Evolutionary conservation across 2,329 filamentous ascomycete genomes (phyloP).

Genomic region (Lithohypha guttulata): DNA sequence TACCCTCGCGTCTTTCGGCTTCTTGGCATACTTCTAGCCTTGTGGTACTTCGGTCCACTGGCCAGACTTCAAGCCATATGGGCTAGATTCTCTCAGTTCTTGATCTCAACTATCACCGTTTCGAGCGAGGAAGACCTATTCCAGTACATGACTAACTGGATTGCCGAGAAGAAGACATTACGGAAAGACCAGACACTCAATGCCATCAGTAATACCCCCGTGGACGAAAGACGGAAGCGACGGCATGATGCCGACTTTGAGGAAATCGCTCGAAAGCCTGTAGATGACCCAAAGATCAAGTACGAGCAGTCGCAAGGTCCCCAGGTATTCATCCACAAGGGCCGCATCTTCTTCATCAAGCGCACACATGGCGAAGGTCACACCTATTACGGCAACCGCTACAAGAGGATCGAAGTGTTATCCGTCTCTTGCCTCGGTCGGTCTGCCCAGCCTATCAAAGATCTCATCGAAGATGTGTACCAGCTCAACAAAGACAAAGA

Average conservation of each 20-base stretch:
- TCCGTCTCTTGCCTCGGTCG: constrained; percentile 19
- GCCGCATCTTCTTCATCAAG: constrained; percentile 15
- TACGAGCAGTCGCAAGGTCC: constrained; percentile 21
- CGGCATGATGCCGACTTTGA: constrained; percentile 18
- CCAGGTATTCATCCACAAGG: constrained; percentile 19
- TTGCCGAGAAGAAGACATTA: constrained; percentile 16
- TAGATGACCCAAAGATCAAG: constrained; percentile 19
- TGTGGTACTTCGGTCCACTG: constrained; percentile 21
- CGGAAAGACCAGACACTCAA: constrained; percentile 19
- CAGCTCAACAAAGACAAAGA: constrained; percentile 20
- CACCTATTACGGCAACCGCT: constrained; percentile 18
- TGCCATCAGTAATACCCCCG: constrained; percentile 17
- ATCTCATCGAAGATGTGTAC: constrained; percentile 18
- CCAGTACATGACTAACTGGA: constrained; percentile 16
- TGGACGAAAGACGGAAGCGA: constrained; percentile 11
- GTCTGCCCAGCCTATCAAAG: constrained; percentile 18
- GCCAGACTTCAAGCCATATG: constrained; percentile 18
- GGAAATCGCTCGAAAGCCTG: constrained; percentile 13
- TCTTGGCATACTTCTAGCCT: constrained; percentile 19
- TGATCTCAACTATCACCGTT: constrained; percentile 18
- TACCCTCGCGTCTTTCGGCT: constrained; percentile 19
- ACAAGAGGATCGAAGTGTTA: constrained; percentile 18
- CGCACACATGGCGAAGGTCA: constrained; percentile 18
- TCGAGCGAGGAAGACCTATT: constrained; percentile 22
- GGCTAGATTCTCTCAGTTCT: constrained; percentile 16